These are phyloP conservation scores for Calonectria pseudoreteaudii DNA, from an alignment of 2,329 filamentous ascomycete genomes.

Conservation along the genomic window DNA sequence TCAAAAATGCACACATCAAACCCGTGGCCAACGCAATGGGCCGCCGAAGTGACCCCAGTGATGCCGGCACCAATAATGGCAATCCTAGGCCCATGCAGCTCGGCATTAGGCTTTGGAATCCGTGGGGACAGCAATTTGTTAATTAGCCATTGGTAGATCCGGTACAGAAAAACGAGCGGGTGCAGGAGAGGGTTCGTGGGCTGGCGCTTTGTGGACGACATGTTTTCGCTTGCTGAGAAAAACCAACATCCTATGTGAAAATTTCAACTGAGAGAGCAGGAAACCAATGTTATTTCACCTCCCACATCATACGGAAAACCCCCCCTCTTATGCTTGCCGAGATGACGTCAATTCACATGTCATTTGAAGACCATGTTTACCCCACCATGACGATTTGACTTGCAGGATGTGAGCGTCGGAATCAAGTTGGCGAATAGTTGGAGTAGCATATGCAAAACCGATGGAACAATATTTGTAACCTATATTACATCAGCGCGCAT, in stretches of 20 bases:
- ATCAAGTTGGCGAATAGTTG: background rate
- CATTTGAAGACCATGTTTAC: background rate
- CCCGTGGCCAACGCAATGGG: conserved; percentile 86
- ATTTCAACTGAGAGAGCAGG: background rate
- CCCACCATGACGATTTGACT: conserved; percentile 13
- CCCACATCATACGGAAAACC: background rate
- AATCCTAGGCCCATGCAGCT: conserved; percentile 72
- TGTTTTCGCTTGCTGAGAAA: background rate
- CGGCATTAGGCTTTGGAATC: conserved; percentile 70
- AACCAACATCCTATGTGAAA: background rate
- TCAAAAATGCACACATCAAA: conserved; percentile 88
- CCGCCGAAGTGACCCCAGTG: conserved; percentile 81
- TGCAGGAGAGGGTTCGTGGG: conserved; percentile 57
- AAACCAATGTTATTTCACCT: background rate
- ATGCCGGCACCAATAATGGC: conserved; percentile 79
- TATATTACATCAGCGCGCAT: background rate
- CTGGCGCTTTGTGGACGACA: background rate
- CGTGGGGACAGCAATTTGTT: conserved; percentile 75
- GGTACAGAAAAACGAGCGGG: conserved; percentile 72
- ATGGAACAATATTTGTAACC: background rate
- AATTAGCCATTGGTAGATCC: conserved; percentile 73
- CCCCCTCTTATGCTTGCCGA: background rate
- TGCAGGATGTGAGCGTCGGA: background rate
- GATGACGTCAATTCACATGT: conserved; percentile 23
- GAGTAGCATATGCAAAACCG: background rate